These are phyloP conservation scores for Trametopsis cervina DNA, from an alignment of 768 basidiomycete species.

Conservation along the genomic window DNA sequence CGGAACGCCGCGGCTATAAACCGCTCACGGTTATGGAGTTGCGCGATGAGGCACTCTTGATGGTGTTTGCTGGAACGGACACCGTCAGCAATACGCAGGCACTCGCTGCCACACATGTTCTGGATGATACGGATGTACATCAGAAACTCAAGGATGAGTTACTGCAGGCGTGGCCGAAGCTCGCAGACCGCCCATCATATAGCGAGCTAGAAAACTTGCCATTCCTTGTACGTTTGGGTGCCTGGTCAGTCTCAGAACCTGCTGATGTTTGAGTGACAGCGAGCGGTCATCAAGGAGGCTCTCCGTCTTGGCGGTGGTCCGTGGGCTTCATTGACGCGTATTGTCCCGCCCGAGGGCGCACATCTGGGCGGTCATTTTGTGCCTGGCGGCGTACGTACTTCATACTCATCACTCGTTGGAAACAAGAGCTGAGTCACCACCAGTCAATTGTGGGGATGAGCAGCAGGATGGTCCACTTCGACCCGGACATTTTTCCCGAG, in stretches of 20 bases:
- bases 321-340: conserved; percentile 31
- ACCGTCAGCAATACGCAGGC: conserved; percentile 35
- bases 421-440: background rate
- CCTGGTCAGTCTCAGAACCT: conserved; percentile 25
- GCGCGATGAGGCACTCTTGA: conserved; percentile 18
- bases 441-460: conserved; percentile 35
- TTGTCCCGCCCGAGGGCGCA: conserved; percentile 29
- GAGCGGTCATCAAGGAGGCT: conserved; percentile 41
- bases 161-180: conserved; percentile 34
- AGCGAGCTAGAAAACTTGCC: conserved; percentile 38
- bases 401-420: background rate
- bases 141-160: conserved; percentile 28
- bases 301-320: conserved; percentile 36
- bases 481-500: conserved; percentile 34
- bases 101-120: conserved; percentile 30
- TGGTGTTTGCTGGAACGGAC: conserved; percentile 37
- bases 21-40: background rate
- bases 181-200: conserved; percentile 22
- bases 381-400: conserved; percentile 33
- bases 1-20: conserved; percentile 2
- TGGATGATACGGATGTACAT: conserved; percentile 25
- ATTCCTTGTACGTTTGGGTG: conserved; percentile 32
- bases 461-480: conserved; percentile 28
- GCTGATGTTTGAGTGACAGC: too few species aligned
- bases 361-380: conserved; percentile 29